Percentiles rank a stretch among this genome's conserved stretches.
Evolutionary conservation across 495 filamentous ascomycete species (phyloP).

Genomic region (Penicillium canariense): DNA sequence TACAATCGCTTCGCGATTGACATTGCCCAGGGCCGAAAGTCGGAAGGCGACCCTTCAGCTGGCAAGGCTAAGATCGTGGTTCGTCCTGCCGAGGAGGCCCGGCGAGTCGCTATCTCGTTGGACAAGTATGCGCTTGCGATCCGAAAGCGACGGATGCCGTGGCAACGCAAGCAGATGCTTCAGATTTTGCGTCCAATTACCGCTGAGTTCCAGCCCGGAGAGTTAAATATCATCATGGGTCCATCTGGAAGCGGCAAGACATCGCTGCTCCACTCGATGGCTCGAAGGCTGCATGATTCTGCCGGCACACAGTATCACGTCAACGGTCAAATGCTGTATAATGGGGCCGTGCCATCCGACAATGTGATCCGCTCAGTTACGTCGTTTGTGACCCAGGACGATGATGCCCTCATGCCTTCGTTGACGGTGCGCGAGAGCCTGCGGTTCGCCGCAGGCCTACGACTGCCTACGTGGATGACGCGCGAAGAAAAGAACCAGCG

Average conservation of each 20-base stretch:
- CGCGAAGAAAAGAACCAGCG: slow-evolving; percentile 59
- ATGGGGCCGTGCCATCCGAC: slow-evolving; percentile 61
- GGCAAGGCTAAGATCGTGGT: slow-evolving; percentile 60
- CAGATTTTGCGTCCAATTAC: slow-evolving; percentile 64
- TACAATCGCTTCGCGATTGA: slow-evolving; percentile 59
- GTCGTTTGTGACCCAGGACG: slow-evolving; percentile 74
- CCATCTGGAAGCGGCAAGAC: slow-evolving; percentile 75
- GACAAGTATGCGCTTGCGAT: slow-evolving; percentile 60
- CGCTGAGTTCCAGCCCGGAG: slow-evolving; percentile 58
- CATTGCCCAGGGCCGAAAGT: slow-evolving; percentile 53
- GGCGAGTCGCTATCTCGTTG: slow-evolving; percentile 58
- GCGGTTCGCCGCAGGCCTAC: slow-evolving; percentile 62
- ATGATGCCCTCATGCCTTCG: slow-evolving; percentile 70
- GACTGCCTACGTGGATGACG: slow-evolving; percentile 66
- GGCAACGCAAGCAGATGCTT: slow-evolving; percentile 44
- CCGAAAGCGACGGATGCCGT: slow-evolving; percentile 52
- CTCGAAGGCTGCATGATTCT: slow-evolving; percentile 57
- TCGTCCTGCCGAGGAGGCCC: slow-evolving; percentile 48
- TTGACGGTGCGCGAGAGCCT: slow-evolving; percentile 73
- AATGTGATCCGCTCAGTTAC: slow-evolving; percentile 65
- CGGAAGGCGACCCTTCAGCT: slow-evolving; percentile 54
- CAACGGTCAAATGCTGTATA: slow-evolving; percentile 61
- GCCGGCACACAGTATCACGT: slow-evolving; percentile 52
- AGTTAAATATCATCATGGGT: slow-evolving; percentile 74
- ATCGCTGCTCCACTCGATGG: slow-evolving; percentile 66